These are phyloP conservation scores for Rhodofomes roseus DNA, from an alignment of 1,284 basidiomycete genomes.

Conservation along the genomic window DNA sequence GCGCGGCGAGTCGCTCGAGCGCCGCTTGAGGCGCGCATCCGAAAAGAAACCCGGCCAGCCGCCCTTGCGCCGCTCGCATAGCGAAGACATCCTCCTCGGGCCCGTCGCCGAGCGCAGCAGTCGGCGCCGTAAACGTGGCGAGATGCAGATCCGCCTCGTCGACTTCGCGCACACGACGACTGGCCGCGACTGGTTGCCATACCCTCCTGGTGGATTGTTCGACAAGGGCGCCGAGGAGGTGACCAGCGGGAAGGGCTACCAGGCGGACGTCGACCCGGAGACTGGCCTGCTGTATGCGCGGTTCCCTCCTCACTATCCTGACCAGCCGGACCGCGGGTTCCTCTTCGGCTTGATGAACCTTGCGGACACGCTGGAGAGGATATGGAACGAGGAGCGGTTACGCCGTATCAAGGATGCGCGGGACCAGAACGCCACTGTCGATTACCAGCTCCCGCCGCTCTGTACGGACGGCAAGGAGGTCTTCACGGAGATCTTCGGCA, in stretches of 20 bases:
- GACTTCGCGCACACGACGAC: conserved; percentile 99
- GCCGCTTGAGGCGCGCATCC: conserved; percentile 28
- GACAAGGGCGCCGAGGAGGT: conserved; percentile 37
- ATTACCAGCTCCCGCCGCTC: conserved; percentile 57
- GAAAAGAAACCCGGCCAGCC: conserved; percentile 26
- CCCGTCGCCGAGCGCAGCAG: conserved; percentile 57
- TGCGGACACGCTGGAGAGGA: conserved; percentile 67
- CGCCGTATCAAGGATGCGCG: conserved; percentile 60
- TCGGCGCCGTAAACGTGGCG: conserved; percentile 74
- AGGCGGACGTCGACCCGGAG: conserved; percentile 73
- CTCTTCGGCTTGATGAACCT: conserved; percentile 88
- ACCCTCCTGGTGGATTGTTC: conserved; percentile 39
- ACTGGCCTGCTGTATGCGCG: conserved; percentile 80
- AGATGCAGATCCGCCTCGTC: conserved; percentile 94
- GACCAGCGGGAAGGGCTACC: conserved; percentile 73
- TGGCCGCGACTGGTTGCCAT: conserved; percentile 84
- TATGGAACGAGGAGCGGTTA: conserved; percentile 83
- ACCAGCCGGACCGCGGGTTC: conserved; percentile 92
- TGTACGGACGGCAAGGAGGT: conserved; percentile 69
- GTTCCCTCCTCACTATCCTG: conserved; percentile 89
- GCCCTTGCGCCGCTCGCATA: conserved; percentile 65
- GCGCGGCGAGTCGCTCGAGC: conserved; percentile 75
- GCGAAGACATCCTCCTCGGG: conserved; percentile 69
- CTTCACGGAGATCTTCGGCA: conserved; percentile 68
- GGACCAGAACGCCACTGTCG: conserved; percentile 47